phyloP scores from a whole-genome alignment of 495 filamentous ascomycete genomes.

The Hyaloscypha variabilis region DNA sequence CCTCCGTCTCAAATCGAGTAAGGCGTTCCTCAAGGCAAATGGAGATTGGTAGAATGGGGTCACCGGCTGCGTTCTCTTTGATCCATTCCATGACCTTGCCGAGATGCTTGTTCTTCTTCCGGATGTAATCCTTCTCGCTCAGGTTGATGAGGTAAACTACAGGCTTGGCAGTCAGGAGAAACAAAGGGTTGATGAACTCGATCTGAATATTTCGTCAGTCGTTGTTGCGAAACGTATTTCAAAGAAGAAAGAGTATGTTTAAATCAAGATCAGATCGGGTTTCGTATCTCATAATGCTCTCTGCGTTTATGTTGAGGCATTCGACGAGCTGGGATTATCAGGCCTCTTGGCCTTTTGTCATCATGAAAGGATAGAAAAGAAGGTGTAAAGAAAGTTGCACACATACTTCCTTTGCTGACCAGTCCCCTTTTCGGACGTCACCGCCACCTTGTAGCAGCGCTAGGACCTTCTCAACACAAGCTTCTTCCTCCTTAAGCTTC shows the following conservation, averaged over 20 bases:
- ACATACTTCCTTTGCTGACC: constrained; percentile 94
- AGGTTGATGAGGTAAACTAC: constrained; percentile 98
- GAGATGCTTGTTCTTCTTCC: constrained; percentile 99
- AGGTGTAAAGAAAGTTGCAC: constrained; percentile 21
- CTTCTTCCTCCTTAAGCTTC: constrained; percentile 94
- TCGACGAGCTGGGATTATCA: constrained; percentile 99
- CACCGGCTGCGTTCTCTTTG: constrained; percentile 83
- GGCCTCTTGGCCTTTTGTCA: constrained; percentile 97
- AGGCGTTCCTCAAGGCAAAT: constrained; percentile 92
- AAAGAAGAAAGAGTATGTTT: constrained; percentile 39
- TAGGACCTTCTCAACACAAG: constrained; percentile 85
- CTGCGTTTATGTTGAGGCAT: constrained; percentile 64
- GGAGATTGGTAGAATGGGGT: constrained; percentile 91
- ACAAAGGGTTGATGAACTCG: constrained; percentile 94
- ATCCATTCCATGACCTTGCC: constrained; percentile 92
- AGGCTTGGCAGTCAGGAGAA: constrained; percentile 95
- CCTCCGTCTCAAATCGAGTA: constrained; percentile 73
- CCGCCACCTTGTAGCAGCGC: constrained; percentile 82
- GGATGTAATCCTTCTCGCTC: constrained; percentile 94
- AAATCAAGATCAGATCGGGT: constrained; percentile 44
- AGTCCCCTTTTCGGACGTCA: constrained; percentile 88
- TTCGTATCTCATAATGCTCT: constrained; percentile 74
- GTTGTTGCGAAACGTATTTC: constrained; percentile 14
- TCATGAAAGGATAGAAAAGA: constrained; percentile 60
- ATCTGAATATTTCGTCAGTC: constrained; percentile 61